These are phyloP conservation scores for Castanea mollissima DNA, from an alignment of 306 rosid species.

Conservation along the genomic window DNA sequence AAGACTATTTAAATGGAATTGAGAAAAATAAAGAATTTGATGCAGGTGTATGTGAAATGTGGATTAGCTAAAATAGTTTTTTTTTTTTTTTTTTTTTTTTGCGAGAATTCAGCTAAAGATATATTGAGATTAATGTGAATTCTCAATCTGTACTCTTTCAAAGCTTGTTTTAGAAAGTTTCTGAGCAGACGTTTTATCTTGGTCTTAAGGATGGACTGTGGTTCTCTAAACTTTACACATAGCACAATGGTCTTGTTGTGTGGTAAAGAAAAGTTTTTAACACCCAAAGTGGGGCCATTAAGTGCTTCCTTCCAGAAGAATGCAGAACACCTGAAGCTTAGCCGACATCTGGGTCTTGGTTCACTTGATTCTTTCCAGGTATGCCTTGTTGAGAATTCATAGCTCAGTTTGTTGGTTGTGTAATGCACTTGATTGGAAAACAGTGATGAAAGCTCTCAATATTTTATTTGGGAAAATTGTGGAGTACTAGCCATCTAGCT, in stretches of 20 bases:
- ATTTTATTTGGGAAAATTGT: background rate
- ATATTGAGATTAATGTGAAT: too few relatives aligned
- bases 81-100: too few relatives aligned
- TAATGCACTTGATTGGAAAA: background rate
- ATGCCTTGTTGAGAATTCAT: background rate
- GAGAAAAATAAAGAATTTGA: too few relatives aligned
- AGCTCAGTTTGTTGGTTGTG: background rate
- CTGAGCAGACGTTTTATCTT: background rate
- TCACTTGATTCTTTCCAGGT: slow-evolving; percentile 63
- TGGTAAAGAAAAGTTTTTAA: slow-evolving; percentile 26
- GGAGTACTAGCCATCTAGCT: too few relatives aligned
- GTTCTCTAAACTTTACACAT: slow-evolving; percentile 6
- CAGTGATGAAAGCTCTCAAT: too few relatives aligned
- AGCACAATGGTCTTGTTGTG: slow-evolving; percentile 28
- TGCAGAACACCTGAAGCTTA: slow-evolving; percentile 25
- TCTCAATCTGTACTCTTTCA: too few relatives aligned
- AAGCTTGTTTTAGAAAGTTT: background rate
- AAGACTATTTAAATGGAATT: too few relatives aligned
- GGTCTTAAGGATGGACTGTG: slow-evolving; percentile 29
- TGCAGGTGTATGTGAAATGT: too few relatives aligned
- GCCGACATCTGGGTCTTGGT: slow-evolving; percentile 35
- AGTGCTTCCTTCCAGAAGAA: slow-evolving; percentile 27
- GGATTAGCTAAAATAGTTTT: too few relatives aligned
- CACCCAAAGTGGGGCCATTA: slow-evolving; percentile 21
- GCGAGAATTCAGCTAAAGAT: too few relatives aligned